phyloP scores from a whole-genome alignment of 345 rosid species.

The Linum usitatissimum region DNA sequence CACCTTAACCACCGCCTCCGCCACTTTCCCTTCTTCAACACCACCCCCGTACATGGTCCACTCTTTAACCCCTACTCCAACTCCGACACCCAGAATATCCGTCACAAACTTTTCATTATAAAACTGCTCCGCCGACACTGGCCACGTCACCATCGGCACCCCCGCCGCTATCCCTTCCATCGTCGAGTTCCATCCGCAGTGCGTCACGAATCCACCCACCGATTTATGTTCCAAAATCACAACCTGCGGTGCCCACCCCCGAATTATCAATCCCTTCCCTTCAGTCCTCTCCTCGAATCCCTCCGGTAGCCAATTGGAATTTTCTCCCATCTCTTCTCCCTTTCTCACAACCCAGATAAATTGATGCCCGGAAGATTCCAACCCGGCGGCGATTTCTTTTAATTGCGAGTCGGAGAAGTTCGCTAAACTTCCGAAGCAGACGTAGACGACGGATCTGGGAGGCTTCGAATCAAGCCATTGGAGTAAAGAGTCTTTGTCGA shows the following conservation, averaged over 20 bases:
- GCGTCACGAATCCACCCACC: conserved; percentile 16
- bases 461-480: conserved; percentile 47
- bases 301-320: conserved; percentile 16
- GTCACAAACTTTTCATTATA: conserved; percentile 4
- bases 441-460: conserved; percentile 26
- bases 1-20: conserved; percentile 23
- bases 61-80: conserved; percentile 1
- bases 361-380: conserved; percentile 12
- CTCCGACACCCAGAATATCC: neutral
- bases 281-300: conserved; percentile 31
- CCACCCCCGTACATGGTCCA: neutral
- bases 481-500: conserved; percentile 27
- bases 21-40: conserved; percentile 28
- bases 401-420: neutral
- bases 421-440: neutral
- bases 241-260: conserved; percentile 19
- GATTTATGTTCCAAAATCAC: conserved; percentile 10
- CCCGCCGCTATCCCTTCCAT: conserved; percentile 13
- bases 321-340: conserved; percentile 7
- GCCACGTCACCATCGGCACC: conserved; percentile 15
- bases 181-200: conserved; percentile 23
- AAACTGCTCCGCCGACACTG: conserved; percentile 14
- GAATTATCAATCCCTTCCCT: conserved; percentile 8
- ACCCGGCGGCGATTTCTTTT: neutral
- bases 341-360: conserved; percentile 49